These are phyloP conservation scores for Chrysopogon serrulatus DNA, from an alignment of 176 grass and related monocot species.

Conservation along the genomic window DNA sequence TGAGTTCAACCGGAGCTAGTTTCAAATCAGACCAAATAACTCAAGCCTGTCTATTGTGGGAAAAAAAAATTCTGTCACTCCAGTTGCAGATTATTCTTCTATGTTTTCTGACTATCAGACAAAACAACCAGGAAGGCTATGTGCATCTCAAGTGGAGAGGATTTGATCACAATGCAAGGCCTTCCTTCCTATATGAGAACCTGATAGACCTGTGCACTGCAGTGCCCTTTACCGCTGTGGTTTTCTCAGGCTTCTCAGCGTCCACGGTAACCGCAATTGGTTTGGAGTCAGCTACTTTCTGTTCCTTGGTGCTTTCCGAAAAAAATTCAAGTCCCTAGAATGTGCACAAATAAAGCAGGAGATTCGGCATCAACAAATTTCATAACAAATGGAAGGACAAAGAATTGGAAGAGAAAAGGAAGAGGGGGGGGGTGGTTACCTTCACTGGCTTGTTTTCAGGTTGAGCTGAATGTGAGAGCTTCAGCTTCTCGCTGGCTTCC, in stretches of 20 bases:
- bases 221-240: neutral
- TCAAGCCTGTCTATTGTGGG: slow-evolving; percentile 1
- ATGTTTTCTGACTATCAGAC: slow-evolving; percentile 9
- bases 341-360: neutral
- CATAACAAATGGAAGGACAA: neutral
- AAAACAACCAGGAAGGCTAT: slow-evolving; percentile 8
- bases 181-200: slow-evolving; percentile 54
- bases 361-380: neutral
- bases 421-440: neutral
- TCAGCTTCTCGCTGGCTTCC: slow-evolving; percentile 75
- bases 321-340: slow-evolving; percentile 57
- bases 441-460: slow-evolving; percentile 57
- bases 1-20: neutral
- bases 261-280: slow-evolving; percentile 24
- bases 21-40: neutral
- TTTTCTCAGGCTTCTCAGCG: slow-evolving; percentile 45
- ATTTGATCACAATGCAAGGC: slow-evolving; percentile 51
- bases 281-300: slow-evolving; percentile 22
- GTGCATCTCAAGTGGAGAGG: neutral
- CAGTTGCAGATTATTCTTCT: slow-evolving; percentile 20
- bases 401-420: neutral
- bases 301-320: slow-evolving; percentile 32
- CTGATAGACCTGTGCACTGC: slow-evolving; percentile 67
- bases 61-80: slow-evolving; percentile 6
- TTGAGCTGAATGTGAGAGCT: slow-evolving; percentile 48